phyloP scores from a whole-genome alignment of 2,329 filamentous ascomycete species.

The Thelonectria olida region DNA sequence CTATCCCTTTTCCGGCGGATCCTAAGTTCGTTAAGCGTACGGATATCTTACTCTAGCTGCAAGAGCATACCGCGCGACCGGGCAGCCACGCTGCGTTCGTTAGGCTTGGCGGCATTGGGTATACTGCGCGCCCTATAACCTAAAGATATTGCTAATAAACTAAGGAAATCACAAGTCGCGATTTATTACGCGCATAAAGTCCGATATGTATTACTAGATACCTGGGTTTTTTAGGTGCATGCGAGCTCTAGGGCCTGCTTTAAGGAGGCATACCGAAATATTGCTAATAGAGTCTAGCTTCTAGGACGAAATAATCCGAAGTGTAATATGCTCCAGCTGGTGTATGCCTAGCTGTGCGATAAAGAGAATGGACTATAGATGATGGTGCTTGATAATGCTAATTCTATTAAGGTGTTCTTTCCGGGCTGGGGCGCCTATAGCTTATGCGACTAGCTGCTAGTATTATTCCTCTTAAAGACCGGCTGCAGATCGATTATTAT shows the following conservation, averaged over 20 bases:
- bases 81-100: background rate
- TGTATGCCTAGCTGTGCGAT: background rate
- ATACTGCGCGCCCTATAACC: background rate
- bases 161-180: slow-evolving; percentile 15
- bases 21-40: slow-evolving; percentile 1
- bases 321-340: background rate
- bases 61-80: background rate
- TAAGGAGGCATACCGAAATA: slow-evolving; percentile 8
- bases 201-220: background rate
- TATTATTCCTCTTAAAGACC: background rate
- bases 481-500: background rate
- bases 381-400: background rate
- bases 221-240: slow-evolving; percentile 8
- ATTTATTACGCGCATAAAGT: slow-evolving; percentile 6
- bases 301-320: background rate
- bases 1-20: slow-evolving; percentile 2
- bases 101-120: slow-evolving; percentile 7
- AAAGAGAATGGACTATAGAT: background rate
- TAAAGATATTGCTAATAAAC: background rate
- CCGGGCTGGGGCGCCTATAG: background rate
- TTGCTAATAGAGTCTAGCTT: slow-evolving; percentile 5
- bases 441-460: background rate
- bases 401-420: background rate
- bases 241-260: slow-evolving; percentile 4
- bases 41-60: background rate